These are phyloP conservation scores for Usnea hakonensis DNA, from an alignment of 495 filamentous ascomycete species.

Conservation along the genomic window DNA sequence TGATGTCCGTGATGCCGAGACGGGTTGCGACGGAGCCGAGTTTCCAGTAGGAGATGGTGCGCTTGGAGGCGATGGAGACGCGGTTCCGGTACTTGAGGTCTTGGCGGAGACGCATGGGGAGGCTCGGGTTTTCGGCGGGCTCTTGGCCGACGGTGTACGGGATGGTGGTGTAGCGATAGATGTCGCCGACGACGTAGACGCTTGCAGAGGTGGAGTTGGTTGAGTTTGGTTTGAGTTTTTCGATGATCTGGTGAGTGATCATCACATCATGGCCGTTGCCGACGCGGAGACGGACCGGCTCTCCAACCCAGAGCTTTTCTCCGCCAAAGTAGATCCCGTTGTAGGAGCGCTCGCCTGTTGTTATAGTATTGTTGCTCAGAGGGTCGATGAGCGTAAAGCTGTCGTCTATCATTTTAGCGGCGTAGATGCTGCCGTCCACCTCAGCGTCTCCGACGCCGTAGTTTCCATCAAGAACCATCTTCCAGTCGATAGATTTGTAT, in stretches of 20 bases:
- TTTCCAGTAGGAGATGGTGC: slow-evolving; percentile 38
- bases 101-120: slow-evolving; percentile 39
- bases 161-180: slow-evolving; percentile 38
- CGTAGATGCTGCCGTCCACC: slow-evolving; percentile 55
- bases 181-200: slow-evolving; percentile 37
- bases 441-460: slow-evolving; percentile 42
- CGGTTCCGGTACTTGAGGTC: slow-evolving; percentile 42
- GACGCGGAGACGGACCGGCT: slow-evolving; percentile 43
- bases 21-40: slow-evolving; percentile 28
- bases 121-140: slow-evolving; percentile 27
- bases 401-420: slow-evolving; percentile 49
- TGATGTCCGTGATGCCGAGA: slow-evolving; percentile 44
- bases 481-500: slow-evolving; percentile 49
- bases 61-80: slow-evolving; percentile 31
- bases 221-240: slow-evolving; percentile 21
- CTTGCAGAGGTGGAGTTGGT: slow-evolving; percentile 21
- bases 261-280: slow-evolving; percentile 43
- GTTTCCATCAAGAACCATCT: slow-evolving; percentile 31
- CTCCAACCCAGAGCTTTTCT: slow-evolving; percentile 55
- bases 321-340: slow-evolving; percentile 55
- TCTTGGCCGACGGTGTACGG: slow-evolving; percentile 23
- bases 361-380: slow-evolving; percentile 32
- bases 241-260: slow-evolving; percentile 37
- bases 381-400: slow-evolving; percentile 48
- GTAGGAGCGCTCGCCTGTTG: slow-evolving; percentile 39